Evolutionary conservation across 352 stramenopile genomes (phyloP).

Genomic region (Phytophthora europaea): DNA sequence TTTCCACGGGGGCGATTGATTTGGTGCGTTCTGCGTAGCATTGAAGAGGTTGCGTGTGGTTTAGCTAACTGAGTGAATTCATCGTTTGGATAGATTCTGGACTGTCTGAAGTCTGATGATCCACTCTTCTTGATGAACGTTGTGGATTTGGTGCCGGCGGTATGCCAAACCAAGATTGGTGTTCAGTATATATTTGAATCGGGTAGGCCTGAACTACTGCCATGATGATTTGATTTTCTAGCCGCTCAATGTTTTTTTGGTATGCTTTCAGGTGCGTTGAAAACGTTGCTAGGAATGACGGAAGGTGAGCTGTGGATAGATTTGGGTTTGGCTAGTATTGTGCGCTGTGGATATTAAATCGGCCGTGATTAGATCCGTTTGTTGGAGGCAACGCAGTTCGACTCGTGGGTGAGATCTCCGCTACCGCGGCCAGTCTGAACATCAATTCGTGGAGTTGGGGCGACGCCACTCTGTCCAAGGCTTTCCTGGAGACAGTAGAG

Average conservation of each 20-base stretch:
- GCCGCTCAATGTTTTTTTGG: constrained; percentile 11
- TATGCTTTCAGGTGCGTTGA: constrained; percentile 60
- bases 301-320: constrained; percentile 48
- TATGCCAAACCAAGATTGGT: constrained; percentile 74
- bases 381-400: constrained; percentile 80
- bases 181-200: constrained; percentile 84
- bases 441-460: constrained; percentile 84
- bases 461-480: constrained; percentile 77
- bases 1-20: constrained; percentile 53
- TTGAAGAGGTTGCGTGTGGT: neutral
- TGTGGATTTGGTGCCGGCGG: constrained; percentile 77
- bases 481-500: constrained; percentile 82
- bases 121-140: constrained; percentile 88
- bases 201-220: constrained; percentile 47
- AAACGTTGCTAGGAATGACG: constrained; percentile 69
- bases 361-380: constrained; percentile 68
- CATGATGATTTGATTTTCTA: neutral
- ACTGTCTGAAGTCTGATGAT: constrained; percentile 81
- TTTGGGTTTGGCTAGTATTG: neutral
- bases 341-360: neutral
- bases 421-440: constrained; percentile 67
- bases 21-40: constrained; percentile 35
- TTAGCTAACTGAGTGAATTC: constrained; percentile 16
- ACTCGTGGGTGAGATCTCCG: constrained; percentile 83
- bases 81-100: constrained; percentile 58